Evolutionary conservation across 306 rosid species (phyloP), one percentile per base, ranked within the genome.

Genomic region (Cucumis melo): DNA sequence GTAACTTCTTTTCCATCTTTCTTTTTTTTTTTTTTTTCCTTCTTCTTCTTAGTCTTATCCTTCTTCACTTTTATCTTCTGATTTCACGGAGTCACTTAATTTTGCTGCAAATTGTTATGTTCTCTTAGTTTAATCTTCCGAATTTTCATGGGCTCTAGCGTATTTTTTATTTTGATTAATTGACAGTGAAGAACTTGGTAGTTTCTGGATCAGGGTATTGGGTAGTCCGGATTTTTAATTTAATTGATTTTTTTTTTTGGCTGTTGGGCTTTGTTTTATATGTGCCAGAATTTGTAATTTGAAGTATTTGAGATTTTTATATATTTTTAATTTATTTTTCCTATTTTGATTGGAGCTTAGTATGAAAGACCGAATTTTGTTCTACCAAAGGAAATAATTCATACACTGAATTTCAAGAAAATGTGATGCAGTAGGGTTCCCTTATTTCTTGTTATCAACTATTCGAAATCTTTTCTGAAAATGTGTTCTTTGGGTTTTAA

Each of bases 1-100:
- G 98, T 93, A 85, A 66, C 76, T 77, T 77, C 56, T 77, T 64
- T 70, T 41, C 36, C 10, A 19, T 66, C 61, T 20, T 7, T 66
- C 0, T 42, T 67, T 32, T 5, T 50, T 64, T 36, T 48, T 64
- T 64, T 7, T 64, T 19, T 23, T 6, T 5, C 51, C 0, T 42
- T 67, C 72, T 64, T 36, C 72, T 64, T 64, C 15, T 64, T 38
- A 46, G 13, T 10, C 53, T 66, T 65, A 0, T 66, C 15, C 24
- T 8, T 39, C 50, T 66, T n/a, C 13, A 66, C 9, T 39, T 9
- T 8, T 39, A n/a, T 42, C 73, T 39, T 66, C 29, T 66, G 54
- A 66, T 42, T 66, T 20, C 32, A 6, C 6, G 20, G 11, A 66
- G 27, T 66, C 27, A 19, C 54, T 10, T 66, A 66, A n/a, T 41